Evolutionary conservation across 2,329 filamentous ascomycete species (phyloP), one percentile per base, ranked within the genome.

Genomic region (Ascochyta fabae): DNA sequence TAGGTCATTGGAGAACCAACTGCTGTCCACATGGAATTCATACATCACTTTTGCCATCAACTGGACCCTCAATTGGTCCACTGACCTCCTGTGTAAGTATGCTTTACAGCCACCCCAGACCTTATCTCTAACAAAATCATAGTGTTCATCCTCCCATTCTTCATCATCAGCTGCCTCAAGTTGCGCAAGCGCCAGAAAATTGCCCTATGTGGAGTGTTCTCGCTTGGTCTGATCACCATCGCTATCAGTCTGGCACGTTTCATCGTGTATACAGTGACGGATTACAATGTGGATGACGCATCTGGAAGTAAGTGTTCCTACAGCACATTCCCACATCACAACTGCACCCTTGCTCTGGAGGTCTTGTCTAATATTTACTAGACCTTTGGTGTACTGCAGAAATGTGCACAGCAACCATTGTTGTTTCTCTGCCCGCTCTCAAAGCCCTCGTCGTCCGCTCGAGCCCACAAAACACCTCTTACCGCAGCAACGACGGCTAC

Each of bases 321-420:
- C 2, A 16, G 29, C 7, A 42, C 40, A 13, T 22, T 29, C 15
- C 27, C 9, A 27, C 13, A 0, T 22, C 15, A 6, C 12, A 13
- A 13, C 15, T 29, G 19, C 7, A 22, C 6, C 13, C 13, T 19
- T 15, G 9, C 26, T 9, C 10, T 9, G 6, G 4, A 23, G 7
- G 5, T 12, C 39, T 57, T 39, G 57, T 31, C 51, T 45, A 12
- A 27, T n/a, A 15, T 10, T 6, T 1, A 3, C 8, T 31, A 68
- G 65, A 66, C 38, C 44, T 60, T 7, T 66, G 62, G 62, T 66
- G 61, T 26, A 66, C 64, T 19, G 64, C 64, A 23, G 64, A 68
- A 41, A 62, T 67, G 58, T 61, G 62, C 40, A 67, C 62, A 38
- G 60, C 62, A 40, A 36, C 56, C 31, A 59, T 59, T 22, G 64